Evolutionary conservation across 257 asterid species (phyloP).

Genomic region (Solanum boliviense): DNA sequence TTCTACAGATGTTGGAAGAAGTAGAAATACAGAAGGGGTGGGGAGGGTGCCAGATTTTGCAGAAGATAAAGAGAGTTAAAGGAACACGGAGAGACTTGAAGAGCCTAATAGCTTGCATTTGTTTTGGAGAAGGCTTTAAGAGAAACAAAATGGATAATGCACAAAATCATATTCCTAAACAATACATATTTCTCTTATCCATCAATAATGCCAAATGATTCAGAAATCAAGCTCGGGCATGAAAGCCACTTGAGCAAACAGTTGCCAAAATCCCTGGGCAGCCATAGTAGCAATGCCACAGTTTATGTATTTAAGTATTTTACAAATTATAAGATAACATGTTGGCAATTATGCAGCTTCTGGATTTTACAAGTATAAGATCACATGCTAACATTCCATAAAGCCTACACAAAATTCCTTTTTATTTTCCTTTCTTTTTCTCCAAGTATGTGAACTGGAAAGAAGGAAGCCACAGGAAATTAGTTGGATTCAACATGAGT

Average conservation of each 20-base stretch:
- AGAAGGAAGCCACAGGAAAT: not conserved
- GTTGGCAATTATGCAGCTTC: not conserved
- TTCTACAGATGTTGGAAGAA: not conserved
- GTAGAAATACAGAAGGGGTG: not conserved
- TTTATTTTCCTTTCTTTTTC: not conserved
- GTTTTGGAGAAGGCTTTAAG: not conserved
- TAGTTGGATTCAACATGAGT: not conserved
- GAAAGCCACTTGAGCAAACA: not conserved
- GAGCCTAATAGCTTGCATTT: not conserved
- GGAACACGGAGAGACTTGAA: not conserved
- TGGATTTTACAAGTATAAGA: not conserved
- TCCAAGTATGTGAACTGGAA: not conserved
- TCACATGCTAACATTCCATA: not conserved
- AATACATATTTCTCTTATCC: not conserved
- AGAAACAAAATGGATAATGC: not conserved
- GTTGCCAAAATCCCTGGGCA: not conserved
- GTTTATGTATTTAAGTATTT: not conserved
- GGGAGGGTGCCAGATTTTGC: not conserved
- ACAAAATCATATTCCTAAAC: not conserved
- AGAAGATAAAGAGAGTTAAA: not conserved
- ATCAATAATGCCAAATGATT: not conserved
- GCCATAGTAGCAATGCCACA: not conserved
- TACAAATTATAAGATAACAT: not conserved
- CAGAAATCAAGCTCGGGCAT: not conserved
- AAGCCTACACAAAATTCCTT: not conserved